Evolutionary conservation across 2,329 filamentous ascomycete species (phyloP), one percentile per base, ranked within the genome.

Genomic region (Gyromitra esculenta): DNA sequence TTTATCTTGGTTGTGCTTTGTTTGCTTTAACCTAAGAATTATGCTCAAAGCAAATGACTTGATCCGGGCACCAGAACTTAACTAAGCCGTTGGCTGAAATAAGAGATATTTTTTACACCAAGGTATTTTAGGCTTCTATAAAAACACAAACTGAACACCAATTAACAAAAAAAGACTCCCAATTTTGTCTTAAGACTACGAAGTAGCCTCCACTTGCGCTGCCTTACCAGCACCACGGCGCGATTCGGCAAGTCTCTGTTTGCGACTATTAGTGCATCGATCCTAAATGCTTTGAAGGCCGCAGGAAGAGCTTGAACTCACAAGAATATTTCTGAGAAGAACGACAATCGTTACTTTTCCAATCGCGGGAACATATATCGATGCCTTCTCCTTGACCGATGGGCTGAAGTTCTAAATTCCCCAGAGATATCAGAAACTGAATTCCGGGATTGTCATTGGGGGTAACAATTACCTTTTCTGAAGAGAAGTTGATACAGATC

Each of bases 401-500:
- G 91, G 90, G 77, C 91, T 91, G 84, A 98, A 98, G 85, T 99
- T 98, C 86, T 89, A 80, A 50, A 45, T 21, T 54, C 25, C 35
- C 13, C 7, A 45, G 9, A 35, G n/a, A 25, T 8, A 37, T n/a
- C 11, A 37, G 15, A 39, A 11, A 8, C 0, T 8, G 9, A 41
- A 8, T 37, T 4, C 31, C 31, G 63, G 1, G 48, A 13, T 11
- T 54, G 9, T 8, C 45, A n/a, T n/a, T 69, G 41, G 39, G 59
- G 41, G 5, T 35, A 25, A 63, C 67, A 84, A 75, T 31, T 81
- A 89, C 88, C 87, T 94, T 93, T 84, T 92, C 93, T 66, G 93
- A 97, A 6, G 94, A 96, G 84, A 99, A 98, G 85, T 99, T 99
- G 86, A 99, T 94, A 87, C 96, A 99, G n/a, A 97, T 93, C 39